Percentiles rank a stretch among this genome's conserved stretches.
Conservation (phyloP, 768 basidiomycete species). For the Tricholoma saponaceum region DNA sequence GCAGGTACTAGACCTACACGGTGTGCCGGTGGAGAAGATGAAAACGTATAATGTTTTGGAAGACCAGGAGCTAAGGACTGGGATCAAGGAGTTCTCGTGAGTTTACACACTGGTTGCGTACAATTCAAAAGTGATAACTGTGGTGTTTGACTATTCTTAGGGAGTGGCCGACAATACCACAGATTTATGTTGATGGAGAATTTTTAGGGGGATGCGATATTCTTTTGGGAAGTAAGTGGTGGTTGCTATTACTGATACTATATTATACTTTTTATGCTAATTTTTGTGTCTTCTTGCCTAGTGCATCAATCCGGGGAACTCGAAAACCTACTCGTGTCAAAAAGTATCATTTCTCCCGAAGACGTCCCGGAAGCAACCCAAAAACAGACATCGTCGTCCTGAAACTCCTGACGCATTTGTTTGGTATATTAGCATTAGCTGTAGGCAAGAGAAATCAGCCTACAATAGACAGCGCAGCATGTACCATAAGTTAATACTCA, state of each 20-base stretch:
- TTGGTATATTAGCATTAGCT: not conserved
- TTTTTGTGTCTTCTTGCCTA: slow-evolving; percentile 22
- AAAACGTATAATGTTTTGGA: slow-evolving; percentile 88
- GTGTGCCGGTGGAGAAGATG: slow-evolving; percentile 76
- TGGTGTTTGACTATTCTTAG: slow-evolving; percentile 34
- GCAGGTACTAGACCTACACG: slow-evolving; percentile 84
- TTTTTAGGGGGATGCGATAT: slow-evolving; percentile 99
- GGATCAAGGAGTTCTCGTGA: slow-evolving; percentile 96
- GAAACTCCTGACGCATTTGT: not conserved
- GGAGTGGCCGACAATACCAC: slow-evolving; percentile 98
- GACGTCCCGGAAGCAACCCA: not conserved
- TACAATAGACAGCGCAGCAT: not conserved
- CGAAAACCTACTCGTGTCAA: slow-evolving; percentile 72
- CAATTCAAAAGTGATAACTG: not conserved
- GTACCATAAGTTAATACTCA: not conserved
- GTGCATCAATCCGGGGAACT: slow-evolving; percentile 98
- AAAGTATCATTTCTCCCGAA: slow-evolving; percentile 49
- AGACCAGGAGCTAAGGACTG: slow-evolving; percentile 75
- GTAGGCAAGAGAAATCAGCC: not conserved
- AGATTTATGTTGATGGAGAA: slow-evolving; percentile 91
- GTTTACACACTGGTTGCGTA: slow-evolving; percentile 26
- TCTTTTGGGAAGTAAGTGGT: slow-evolving; percentile 73
- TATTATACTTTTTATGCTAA: slow-evolving; percentile 1
- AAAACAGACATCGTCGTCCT: not conserved
- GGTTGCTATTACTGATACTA: slow-evolving; percentile 5